phyloP scores from a whole-genome alignment of 2,329 filamentous ascomycete genomes.

The Fusarium robinianum region DNA sequence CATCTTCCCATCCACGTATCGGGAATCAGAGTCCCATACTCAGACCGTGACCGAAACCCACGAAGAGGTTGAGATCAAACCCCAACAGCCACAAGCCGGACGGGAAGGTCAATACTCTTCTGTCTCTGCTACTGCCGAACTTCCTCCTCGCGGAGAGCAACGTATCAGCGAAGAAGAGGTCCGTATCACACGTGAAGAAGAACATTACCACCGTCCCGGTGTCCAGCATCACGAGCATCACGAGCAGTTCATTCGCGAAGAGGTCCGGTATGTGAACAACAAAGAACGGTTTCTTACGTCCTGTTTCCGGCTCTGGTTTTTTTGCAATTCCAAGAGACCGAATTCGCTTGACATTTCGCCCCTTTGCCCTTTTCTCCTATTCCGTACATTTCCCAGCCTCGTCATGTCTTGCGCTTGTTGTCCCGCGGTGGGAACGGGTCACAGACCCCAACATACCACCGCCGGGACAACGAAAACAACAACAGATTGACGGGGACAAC shows the following conservation, averaged over 20 bases:
- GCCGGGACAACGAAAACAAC: conserved; percentile 15
- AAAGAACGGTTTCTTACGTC: conserved; percentile 17
- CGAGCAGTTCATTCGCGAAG: conserved; percentile 49
- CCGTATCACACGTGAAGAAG: conserved; percentile 76
- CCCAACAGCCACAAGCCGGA: conserved; percentile 82
- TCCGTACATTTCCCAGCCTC: not conserved
- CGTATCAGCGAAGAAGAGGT: conserved; percentile 82
- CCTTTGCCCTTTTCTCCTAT: too few relatives aligned
- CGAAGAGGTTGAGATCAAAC: conserved; percentile 88
- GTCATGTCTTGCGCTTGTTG: too few relatives aligned
- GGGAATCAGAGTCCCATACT: conserved; percentile 58
- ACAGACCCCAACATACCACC: conserved; percentile 12
- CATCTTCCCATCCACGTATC: conserved; percentile 99
- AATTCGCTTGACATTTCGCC: too few relatives aligned
- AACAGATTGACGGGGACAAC: conserved; percentile 17
- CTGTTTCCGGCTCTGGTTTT: conserved; percentile 9
- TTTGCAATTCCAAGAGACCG: conserved; percentile 5
- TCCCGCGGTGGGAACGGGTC: too few relatives aligned
- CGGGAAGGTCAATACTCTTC: conserved; percentile 95
- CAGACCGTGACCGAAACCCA: conserved; percentile 66
- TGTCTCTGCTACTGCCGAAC: conserved; percentile 64
- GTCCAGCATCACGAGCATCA: conserved; percentile 50
- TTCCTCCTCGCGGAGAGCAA: conserved; percentile 66
- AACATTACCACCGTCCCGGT: conserved; percentile 74
- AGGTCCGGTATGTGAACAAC: conserved; percentile 60